Evolutionary conservation across 1,139 yeast genomes (phyloP), one percentile per base, ranked within the genome.

Genomic region (Hemisphaericaspora subhashii): DNA sequence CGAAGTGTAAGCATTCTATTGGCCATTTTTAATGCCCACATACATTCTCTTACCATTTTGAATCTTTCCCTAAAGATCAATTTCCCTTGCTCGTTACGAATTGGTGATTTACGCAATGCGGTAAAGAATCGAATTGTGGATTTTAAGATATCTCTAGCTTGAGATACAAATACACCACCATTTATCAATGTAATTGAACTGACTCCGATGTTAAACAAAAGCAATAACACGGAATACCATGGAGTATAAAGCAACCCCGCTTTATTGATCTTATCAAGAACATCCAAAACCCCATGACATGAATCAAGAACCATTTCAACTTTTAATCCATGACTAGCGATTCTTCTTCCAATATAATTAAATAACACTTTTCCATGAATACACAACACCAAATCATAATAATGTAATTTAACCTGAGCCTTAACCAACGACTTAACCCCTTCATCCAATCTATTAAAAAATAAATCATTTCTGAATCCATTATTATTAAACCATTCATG

Each of bases 1-100:
- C 80, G 60, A 40, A 77, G 59, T 12, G 72, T 59, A 35, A 78
- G 58, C 47, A 79, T 69, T 43, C 76, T 75, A 48, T 77, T 79
- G 37, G 79, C 62, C 65, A 74, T 76, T 45, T 78, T 78, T 28
- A 81, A 54, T 1, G 80, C 81, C 87, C 87, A 81, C 21, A 78
- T 55, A 52, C 84, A 78, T 52, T 81, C 86, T 38, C 70, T 67
- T 9, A 76, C 79, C 87, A 81, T 81, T 35, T 68, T 71, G 52
- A 74, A 76, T 38, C 81, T 55, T 37, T 69, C 75, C 33, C 65
- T 65, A 23, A 60, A 53, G 5, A 68, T 51, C 10, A 72, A 52
- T 39, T 59, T 59, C 14, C 73, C 72, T 23, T 55, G 46, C 5
- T 53, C 57, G 37, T 64, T 58, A 22, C 59, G 50, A 2, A 69